These are phyloP conservation scores for Colletotrichum limetticola DNA, from an alignment of 2,329 filamentous ascomycete species.

Conservation along the genomic window DNA sequence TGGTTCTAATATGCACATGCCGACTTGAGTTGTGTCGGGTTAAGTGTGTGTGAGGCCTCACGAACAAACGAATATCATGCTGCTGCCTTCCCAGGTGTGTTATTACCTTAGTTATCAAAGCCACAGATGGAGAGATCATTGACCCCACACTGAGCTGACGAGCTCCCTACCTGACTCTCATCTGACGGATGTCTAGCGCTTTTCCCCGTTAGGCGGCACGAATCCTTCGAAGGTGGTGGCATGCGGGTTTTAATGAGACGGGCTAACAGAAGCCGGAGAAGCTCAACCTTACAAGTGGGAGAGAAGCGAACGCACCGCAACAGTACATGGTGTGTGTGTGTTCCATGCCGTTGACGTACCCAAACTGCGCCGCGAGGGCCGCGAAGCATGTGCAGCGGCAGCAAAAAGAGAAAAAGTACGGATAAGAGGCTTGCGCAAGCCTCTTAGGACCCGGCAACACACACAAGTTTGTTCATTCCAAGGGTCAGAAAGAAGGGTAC, in stretches of 20 bases:
- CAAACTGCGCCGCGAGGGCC: neutral
- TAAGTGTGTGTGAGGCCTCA: neutral
- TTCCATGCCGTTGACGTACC: neutral
- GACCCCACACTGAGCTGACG: constrained; percentile 19
- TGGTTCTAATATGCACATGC: neutral
- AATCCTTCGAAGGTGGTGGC: constrained; percentile 7
- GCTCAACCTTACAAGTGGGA: neutral
- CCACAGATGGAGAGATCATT: constrained; percentile 12
- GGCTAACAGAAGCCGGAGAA: neutral
- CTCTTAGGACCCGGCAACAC: neutral
- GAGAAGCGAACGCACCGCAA: neutral
- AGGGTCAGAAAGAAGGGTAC: neutral
- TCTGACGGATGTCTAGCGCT: neutral
- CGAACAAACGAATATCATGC: neutral
- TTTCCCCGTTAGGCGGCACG: neutral
- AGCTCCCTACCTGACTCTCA: neutral
- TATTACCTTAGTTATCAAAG: constrained; percentile 5
- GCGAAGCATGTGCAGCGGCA: neutral
- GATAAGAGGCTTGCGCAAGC: constrained; percentile 19
- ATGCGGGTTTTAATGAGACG: neutral
- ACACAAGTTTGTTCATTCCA: neutral
- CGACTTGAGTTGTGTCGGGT: neutral
- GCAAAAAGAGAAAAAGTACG: neutral
- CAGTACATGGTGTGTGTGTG: neutral
- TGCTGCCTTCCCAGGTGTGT: neutral